phyloP scores from a whole-genome alignment of 352 stramenopile species.

The Peronospora farinosa region DNA sequence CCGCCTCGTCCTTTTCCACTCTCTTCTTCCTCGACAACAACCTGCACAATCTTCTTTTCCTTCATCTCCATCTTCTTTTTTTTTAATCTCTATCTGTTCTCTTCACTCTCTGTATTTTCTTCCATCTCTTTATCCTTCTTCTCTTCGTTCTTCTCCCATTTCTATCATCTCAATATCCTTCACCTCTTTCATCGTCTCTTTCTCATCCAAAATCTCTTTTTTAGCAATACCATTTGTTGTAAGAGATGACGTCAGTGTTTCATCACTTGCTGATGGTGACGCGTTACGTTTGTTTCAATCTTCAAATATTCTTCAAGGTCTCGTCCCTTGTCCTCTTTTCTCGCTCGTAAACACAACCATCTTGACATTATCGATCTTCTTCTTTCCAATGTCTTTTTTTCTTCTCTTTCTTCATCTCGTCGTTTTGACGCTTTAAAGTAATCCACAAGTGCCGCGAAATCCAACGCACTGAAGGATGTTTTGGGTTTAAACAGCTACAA shows the following conservation, averaged over 20 bases:
- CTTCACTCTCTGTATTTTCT: no score
- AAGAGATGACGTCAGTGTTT: slow-evolving; percentile 20
- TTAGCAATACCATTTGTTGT: no score
- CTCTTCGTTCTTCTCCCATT: neutral
- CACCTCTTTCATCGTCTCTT: neutral
- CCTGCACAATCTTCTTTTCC: no score
- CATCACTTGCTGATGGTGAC: slow-evolving; percentile 17
- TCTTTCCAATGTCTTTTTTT: slow-evolving; percentile 3
- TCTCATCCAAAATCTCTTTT: slow-evolving; percentile 3
- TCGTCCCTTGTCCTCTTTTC: slow-evolving; percentile 19
- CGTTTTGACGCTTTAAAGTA: no score
- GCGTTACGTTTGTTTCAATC: slow-evolving; percentile 20
- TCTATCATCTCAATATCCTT: no score
- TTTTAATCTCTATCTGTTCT: no score
- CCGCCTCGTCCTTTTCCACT: no score
- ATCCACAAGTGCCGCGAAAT: no score
- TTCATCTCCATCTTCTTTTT: no score
- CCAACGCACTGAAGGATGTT: neutral
- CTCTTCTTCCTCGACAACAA: no score
- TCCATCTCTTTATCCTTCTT: slow-evolving; percentile 2
- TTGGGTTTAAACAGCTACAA: no score
- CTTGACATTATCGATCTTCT: slow-evolving; percentile 10
- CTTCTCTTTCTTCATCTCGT: no score
- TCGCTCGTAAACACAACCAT: slow-evolving; percentile 14
- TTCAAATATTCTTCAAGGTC: slow-evolving; percentile 29